Evolutionary conservation across 2,329 filamentous ascomycete genomes (phyloP), one percentile per base, ranked within the genome.

Genomic region (Talaromyces sp.): DNA sequence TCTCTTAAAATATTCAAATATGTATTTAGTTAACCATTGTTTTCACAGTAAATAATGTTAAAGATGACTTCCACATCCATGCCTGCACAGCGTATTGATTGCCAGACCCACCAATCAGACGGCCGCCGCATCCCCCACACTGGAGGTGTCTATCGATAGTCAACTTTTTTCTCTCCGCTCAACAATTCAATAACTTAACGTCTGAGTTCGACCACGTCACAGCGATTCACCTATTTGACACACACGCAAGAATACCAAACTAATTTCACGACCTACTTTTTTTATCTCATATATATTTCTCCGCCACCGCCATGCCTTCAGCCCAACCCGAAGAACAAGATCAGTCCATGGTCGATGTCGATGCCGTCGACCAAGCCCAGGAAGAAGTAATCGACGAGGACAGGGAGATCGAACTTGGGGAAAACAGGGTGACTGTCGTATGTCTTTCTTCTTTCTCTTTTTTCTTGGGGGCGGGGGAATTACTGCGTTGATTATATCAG

Each of bases 371-470:
- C 19, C 19, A 70, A 11, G 65, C 71, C 22, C 65, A 79, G 47
- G 77, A 81, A 19, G 76, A 79, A 10, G 74, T 80, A 28, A 74
- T 78, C 27, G 81, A 82, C 57, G 80, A 82, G 60, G 79, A 82
- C 56, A 73, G 77, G 13, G 60, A 65, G 6, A 52, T 71, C 33
- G 70, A 72, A 51, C 59, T 73, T 47, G 73, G 74, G 10, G 73
- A 77, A 57, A 85, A 86, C 75, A 79, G 85, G 67, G 85, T 90
- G 53, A 81, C 82, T 65, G 84, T 90, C 72, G 87, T 90, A 73
- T 19, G 63, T 69, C 9, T 25, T 51, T 8, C 4, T 5, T 33
- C 3, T 32, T 4, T 28, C 11, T 28, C n/a, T 1, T 13, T 11
- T 2, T 30, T 19, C 32, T 11, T 28, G 10, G 19, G 10, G n/a